Evolutionary conservation across 331 rosid genomes (phyloP).

Genomic region (Saraca asoca): DNA sequence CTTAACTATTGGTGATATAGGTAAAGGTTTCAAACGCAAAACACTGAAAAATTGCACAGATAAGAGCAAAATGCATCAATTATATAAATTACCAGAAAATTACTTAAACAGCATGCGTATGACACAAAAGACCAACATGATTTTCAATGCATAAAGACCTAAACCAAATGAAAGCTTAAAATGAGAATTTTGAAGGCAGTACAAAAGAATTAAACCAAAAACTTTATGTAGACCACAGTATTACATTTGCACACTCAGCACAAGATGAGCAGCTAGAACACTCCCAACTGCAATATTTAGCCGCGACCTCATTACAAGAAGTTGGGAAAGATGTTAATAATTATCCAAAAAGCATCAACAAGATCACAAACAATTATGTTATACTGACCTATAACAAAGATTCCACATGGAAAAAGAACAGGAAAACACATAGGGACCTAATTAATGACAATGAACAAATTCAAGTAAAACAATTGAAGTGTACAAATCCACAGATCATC

Average conservation of each 20-base stretch:
- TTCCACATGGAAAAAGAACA: background rate
- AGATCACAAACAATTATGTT: slow-evolving; percentile 21
- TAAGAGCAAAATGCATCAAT: slow-evolving; percentile 17
- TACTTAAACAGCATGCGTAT: too few species aligned
- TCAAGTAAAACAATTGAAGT: slow-evolving; percentile 13
- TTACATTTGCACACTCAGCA: too few species aligned
- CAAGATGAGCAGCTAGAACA: background rate
- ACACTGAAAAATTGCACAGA: slow-evolving; percentile 17
- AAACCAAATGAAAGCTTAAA: too few species aligned
- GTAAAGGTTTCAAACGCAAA: slow-evolving; percentile 23
- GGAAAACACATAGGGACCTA: background rate
- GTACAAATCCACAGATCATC: slow-evolving; percentile 22
- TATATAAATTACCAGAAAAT: background rate
- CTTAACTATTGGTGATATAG: background rate
- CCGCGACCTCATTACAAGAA: slow-evolving; percentile 18
- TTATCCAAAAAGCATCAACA: slow-evolving; percentile 12
- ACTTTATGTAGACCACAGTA: too few species aligned
- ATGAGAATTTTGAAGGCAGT: too few species aligned
- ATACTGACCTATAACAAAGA: slow-evolving; percentile 23
- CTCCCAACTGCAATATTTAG: slow-evolving; percentile 14
- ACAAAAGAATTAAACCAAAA: too few species aligned
- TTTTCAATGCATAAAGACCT: too few species aligned
- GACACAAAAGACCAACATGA: too few species aligned
- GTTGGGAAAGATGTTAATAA: slow-evolving; percentile 24
- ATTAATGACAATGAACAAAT: slow-evolving; percentile 18